Conservation (phyloP, 2,329 filamentous ascomycete genomes). For the Penicillium psychrosexuale region DNA sequence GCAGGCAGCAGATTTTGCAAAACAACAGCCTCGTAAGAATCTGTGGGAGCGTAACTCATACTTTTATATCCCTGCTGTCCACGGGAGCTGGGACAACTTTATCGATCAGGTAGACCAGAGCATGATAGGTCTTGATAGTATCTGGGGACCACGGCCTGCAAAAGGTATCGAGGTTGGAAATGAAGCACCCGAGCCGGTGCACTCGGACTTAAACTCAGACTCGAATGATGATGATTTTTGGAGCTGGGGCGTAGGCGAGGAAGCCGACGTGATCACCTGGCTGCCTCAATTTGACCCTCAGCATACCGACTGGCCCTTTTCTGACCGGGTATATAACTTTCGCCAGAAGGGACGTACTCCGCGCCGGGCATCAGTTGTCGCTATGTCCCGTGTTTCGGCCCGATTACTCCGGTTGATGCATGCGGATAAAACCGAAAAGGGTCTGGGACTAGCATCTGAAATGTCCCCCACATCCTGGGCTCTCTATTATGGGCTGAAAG, state of each 20-base stretch:
- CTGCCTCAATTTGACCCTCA: conserved; percentile 11
- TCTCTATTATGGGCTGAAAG: conserved; percentile 12
- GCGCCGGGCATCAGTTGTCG: conserved; percentile 5
- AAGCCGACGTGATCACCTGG: conserved; percentile 15
- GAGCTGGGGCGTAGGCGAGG: conserved; percentile 10
- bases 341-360: not conserved
- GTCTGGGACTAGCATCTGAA: conserved; percentile 11
- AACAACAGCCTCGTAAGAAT: conserved; percentile 11
- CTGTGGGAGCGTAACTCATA: conserved; percentile 16
- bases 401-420: conserved; percentile 5
- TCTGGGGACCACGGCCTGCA: conserved; percentile 5
- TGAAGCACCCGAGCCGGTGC: not conserved
- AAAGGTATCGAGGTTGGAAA: not conserved
- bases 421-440: not conserved
- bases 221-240: not conserved
- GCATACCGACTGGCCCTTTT: conserved; percentile 10
- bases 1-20: conserved; percentile 9
- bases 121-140: not conserved
- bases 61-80: conserved; percentile 10
- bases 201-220: not conserved
- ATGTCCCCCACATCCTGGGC: conserved; percentile 12
- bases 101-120: not conserved
- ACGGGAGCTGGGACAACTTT: conserved; percentile 10
- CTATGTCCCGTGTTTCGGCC: conserved; percentile 9
- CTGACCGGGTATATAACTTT: conserved; percentile 8